phyloP scores from a whole-genome alignment of 345 rosid genomes.

The Orychophragmus violaceus region DNA sequence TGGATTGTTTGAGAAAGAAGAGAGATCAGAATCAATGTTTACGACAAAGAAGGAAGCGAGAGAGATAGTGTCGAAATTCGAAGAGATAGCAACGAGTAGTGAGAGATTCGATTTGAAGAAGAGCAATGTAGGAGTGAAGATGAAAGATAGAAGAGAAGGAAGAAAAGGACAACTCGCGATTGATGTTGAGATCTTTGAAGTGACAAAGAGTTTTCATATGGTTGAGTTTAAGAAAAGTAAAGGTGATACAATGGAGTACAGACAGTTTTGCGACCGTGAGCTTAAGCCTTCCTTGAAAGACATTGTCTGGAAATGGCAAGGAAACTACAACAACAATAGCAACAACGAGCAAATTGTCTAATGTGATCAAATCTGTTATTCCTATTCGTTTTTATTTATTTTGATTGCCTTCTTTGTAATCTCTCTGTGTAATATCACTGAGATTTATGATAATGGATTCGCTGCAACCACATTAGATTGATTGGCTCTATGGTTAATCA shows the following conservation, averaged over 20 bases:
- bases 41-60: conserved; percentile 52
- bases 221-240: conserved; percentile 68
- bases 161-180: conserved; percentile 77
- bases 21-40: conserved; percentile 40
- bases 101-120: conserved; percentile 48
- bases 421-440: background rate
- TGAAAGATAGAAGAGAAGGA: conserved; percentile 58
- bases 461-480: background rate
- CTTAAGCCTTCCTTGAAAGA: conserved; percentile 75
- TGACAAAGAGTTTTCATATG: conserved; percentile 58
- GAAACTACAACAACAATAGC: conserved; percentile 22
- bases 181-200: conserved; percentile 72
- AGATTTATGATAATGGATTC: conserved; percentile 1
- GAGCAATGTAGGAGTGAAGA: conserved; percentile 53
- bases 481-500: background rate
- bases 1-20: conserved; percentile 56
- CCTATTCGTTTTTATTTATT: background rate
- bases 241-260: conserved; percentile 82
- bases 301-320: conserved; percentile 90
- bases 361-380: background rate
- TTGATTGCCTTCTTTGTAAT: background rate
- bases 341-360: conserved; percentile 1
- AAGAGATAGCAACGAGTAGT: conserved; percentile 51
- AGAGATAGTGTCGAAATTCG: conserved; percentile 60
- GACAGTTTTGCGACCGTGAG: conserved; percentile 50